Evolutionary conservation across 108 stramenopile genomes (phyloP), one percentile per base, ranked within the genome.

Genomic region (Schizochytrium sp.): DNA sequence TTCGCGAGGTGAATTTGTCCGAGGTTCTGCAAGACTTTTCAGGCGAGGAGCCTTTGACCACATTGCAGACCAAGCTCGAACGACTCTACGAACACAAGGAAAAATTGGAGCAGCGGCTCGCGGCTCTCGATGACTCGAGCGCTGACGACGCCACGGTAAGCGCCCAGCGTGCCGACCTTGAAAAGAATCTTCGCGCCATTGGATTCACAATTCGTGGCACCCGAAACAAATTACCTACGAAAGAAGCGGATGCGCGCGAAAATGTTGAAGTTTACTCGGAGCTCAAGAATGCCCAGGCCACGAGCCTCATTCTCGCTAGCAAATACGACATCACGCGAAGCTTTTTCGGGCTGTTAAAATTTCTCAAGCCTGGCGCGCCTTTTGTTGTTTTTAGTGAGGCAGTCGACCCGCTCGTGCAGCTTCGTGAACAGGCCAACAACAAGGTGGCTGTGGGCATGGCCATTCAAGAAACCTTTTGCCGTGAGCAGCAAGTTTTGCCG

Each of bases 311-410:
- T 51, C 90, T 97, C 43, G 96, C 94, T 18, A 90, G 92, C 29
- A 91, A 93, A 44, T 94, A 95, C 89, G 95, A 96, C 87, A 95
- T 96, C 43, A 95, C 92, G 47, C 91, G 87, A 45, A 93, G 93
- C 4, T 89, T 96, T 0, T 72, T 95, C n/a, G 88, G 89, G 8
- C 90, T 97, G n/a, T 88, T 96, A 10, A 94, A 95, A 1, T 95
- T 94, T 90, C 89, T 97, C 23, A 93, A 93, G 4, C 94, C 96
- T 5, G 94, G 95, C 25, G 95, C 94, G 51, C 97, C 97, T 3
- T 97, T 97, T 92, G 96, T 96, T 19, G 92, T 97, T 5, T 97
- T 92, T 90, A 94, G 93, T 48, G 97, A 97, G 92, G 96, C 92
- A 91, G 92, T 97, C 72, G 96, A 96, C 89, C 96, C 96, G 4